Base-by-base conservation (phyloP, 2,329 filamentous ascomycete genomes). In the Ambrosiella xylebori region DNA sequence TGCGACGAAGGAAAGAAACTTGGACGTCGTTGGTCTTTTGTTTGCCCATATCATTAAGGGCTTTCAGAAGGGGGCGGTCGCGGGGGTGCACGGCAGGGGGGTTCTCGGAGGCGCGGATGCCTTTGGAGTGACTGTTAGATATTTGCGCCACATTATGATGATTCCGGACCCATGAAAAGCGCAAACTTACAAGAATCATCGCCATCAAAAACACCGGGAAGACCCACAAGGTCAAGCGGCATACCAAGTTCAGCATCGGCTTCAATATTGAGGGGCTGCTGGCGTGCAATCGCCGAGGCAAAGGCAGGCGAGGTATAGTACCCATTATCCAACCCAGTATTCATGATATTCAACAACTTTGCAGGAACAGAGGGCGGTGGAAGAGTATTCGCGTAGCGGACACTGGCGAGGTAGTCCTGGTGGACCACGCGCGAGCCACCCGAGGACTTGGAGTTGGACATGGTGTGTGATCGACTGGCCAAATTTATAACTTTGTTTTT, bases 211-310 rank as follows among this genome's bases (percentile, higher is more conserved):
- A 97, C 84, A 37, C 90, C 89, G 6, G 91, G 91, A 73, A 97
- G 88, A 66, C 93, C 93, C 59, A 97, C 86, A 64, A 98, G 73
- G 69, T 97, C 91, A 67, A 98, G 82, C 61, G 90, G 89, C 93
- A 98, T 97, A 59, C 93, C 93, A 64, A 97, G 79, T 74, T 98
- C 93, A 7, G 90, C 93, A 79, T 98, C 93, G 37, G 89, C 89
- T 71, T 98, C 93, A 61, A 98, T 93, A 67, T 96, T 97, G 54
- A 95, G 76, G 56, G 91, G 87, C 73, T 97, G 93, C 66, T 95
- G 89, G 66, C 91, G 79, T 15, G 87, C 88, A 64, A 98, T 75
- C 62, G 88, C 83, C 51, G 90, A 93, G 37, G 90, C 89, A 73
- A 95, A 98, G 19, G 84, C 84, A 1, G 93, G 88, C 2, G 84